Evolutionary conservation across 2,329 filamentous ascomycete species (phyloP).

Genomic region (Aureobasidium sp.): DNA sequence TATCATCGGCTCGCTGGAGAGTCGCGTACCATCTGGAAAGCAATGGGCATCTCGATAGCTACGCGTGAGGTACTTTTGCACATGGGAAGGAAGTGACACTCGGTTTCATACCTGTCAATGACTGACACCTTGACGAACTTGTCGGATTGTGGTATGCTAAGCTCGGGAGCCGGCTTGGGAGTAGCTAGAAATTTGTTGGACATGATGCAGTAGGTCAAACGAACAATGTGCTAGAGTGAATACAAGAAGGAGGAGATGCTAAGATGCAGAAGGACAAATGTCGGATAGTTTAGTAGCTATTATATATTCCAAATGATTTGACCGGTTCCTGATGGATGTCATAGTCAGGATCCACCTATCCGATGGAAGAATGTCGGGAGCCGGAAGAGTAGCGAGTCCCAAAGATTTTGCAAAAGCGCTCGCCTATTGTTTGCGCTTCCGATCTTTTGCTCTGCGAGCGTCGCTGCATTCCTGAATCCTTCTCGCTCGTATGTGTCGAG

Average conservation of each 20-base stretch:
- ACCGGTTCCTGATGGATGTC: background rate
- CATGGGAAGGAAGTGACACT: no score
- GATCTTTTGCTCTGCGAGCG: background rate
- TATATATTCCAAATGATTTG: background rate
- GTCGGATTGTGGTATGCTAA: slow-evolving; percentile 25
- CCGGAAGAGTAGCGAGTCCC: background rate
- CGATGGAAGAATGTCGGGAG: background rate
- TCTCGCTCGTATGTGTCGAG: background rate
- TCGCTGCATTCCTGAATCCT: background rate
- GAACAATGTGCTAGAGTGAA: no score
- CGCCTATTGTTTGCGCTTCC: background rate
- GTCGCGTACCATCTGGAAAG: no score
- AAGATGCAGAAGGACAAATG: no score
- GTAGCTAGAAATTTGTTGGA: slow-evolving; percentile 15
- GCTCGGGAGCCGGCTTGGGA: slow-evolving; percentile 23
- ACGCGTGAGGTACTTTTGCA: no score
- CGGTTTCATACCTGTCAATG: slow-evolving; percentile 23
- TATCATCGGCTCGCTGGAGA: no score
- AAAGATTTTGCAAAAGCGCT: background rate
- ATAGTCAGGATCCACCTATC: no score
- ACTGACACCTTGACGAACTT: slow-evolving; percentile 26
- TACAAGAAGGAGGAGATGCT: no score
- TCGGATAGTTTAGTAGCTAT: no score
- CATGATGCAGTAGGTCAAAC: slow-evolving; percentile 12
- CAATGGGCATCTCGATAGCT: no score